Evolutionary conservation across 208 protist genomes (phyloP), one percentile per base, ranked within the genome.

Genomic region (Leishmania lainsoni): DNA sequence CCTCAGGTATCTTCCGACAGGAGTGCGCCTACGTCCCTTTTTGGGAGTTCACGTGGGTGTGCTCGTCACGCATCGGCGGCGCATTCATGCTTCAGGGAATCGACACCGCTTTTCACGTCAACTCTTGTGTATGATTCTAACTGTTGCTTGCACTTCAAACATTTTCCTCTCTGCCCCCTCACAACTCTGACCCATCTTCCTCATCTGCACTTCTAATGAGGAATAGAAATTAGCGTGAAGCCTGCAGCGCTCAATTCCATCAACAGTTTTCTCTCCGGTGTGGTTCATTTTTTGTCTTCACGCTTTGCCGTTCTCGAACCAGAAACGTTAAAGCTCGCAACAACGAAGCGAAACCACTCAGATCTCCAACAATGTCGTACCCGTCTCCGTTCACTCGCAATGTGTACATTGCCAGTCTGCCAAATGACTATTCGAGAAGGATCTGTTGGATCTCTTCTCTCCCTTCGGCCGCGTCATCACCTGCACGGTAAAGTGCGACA

Each of bases 381-480:
- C 49, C 72, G 20, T 90, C 88, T 61, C 81, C 87, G 35, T 93
- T 89, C 87, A 84, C 75, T 82, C 89, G 94, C 81, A 97, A 97
- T 84, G 90, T 97, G 39, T 97, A 97, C 89, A 92, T 97, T 71
- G 94, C 94, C 63, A 95, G 89, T 75, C 89, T 97, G 51, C 94
- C 94, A 10, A 42, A 81, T 48, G 82, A 93, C 77, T 96, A 93
- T 87, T 87, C 12, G 88, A 96, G 76, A 90, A 92, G 45, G 79
- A 93, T 72, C 87, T 97, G 8, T 83, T 88, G 45, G 85, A 84
- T 54, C 85, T 97, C 42, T 97, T 97, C 78, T 75, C 87, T 56
- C 89, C 83, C 14, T 96, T 91, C 74, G 94, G 94, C 42, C 72
- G 70, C 45, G 91, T 97, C 69, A 81, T 92, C 63, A 92, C 92